Evolutionary conservation across 345 rosid species (phyloP).

Genomic region (Abelmoschus esculentus): DNA sequence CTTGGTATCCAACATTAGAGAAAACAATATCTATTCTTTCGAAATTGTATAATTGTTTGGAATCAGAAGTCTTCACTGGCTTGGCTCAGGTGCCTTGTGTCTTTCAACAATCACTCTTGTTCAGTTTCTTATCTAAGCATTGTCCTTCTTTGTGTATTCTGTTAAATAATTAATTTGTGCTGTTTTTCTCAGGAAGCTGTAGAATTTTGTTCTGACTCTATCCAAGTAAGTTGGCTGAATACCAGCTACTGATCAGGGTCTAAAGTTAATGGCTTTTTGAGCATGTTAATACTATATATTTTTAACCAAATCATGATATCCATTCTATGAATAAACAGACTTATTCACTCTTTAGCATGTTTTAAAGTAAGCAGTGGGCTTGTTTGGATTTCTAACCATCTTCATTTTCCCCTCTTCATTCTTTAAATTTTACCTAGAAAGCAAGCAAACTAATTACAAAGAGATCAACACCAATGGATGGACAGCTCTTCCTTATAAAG

Average conservation of each 20-base stretch:
- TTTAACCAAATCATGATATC: too few species aligned
- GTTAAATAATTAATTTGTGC: constrained; percentile 15
- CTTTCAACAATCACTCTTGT: constrained; percentile 5
- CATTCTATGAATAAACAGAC: too few species aligned
- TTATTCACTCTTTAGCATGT: not conserved
- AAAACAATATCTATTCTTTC: constrained; percentile 88
- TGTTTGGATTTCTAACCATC: constrained; percentile 5
- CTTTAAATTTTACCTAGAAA: constrained; percentile 45
- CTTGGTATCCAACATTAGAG: constrained; percentile 97
- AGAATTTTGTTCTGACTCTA: constrained; percentile 79
- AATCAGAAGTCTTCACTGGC: constrained; percentile 84
- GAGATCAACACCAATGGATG: constrained; percentile 81
- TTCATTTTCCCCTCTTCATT: not conserved
- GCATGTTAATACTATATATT: too few species aligned
- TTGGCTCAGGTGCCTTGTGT: constrained; percentile 73
- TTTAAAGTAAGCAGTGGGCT: not conserved
- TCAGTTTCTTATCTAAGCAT: constrained; percentile 1
- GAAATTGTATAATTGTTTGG: constrained; percentile 79
- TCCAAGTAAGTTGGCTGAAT: constrained; percentile 61
- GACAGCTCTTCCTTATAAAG: constrained; percentile 90
- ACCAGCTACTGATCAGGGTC: not conserved
- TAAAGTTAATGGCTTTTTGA: too few species aligned
- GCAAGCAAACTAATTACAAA: constrained; percentile 80
- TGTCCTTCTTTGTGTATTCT: constrained; percentile 14
- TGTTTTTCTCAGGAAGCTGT: constrained; percentile 78